Conservation (phyloP, 208 protist species). For the Naegleria lovaniensis region DNA sequence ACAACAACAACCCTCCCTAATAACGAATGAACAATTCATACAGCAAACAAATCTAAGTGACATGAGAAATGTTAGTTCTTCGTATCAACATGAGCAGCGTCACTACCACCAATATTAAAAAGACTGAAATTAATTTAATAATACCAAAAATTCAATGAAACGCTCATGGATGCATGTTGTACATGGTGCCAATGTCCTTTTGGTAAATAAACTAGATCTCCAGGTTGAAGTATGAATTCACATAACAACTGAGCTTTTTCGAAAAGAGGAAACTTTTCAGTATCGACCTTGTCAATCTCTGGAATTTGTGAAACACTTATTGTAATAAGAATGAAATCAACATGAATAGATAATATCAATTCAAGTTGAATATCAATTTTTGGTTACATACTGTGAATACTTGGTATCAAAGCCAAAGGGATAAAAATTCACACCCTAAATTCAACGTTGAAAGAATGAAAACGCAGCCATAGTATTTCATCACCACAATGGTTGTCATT, state of each 20-base stretch:
- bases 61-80: not conserved
- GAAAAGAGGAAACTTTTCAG: not conserved
- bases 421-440: not conserved
- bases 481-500: too few species aligned
- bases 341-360: too few species aligned
- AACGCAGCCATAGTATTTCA: too few species aligned
- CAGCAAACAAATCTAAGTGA: not conserved
- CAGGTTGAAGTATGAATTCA: conserved; percentile 59
- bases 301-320: not conserved
- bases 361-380: too few species aligned
- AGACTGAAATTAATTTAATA: too few species aligned
- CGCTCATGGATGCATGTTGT: not conserved
- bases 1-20: not conserved
- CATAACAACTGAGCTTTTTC: conserved; percentile 35
- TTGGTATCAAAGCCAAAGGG: not conserved
- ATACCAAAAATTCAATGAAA: not conserved
- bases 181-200: conserved; percentile 48
- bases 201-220: conserved; percentile 90
- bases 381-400: not conserved
- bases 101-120: too few species aligned
- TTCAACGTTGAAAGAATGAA: too few species aligned
- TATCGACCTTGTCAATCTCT: not conserved
- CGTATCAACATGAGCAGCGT: not conserved
- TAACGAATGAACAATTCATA: not conserved
- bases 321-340: not conserved